Conservation (phyloP, 371 early-diverging fungal species). For the Actinomucor elegans region DNA sequence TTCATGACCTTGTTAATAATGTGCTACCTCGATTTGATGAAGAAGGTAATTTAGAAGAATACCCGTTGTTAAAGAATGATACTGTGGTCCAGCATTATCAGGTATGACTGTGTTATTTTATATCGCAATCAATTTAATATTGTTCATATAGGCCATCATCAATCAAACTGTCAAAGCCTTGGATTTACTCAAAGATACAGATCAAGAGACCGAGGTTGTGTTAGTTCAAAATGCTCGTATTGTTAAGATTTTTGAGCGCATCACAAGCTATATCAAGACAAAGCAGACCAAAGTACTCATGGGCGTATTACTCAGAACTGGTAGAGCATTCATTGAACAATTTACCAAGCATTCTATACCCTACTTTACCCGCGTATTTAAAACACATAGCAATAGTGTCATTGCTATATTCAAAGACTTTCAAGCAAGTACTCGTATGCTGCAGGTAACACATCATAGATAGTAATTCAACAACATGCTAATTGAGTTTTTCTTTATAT, state of each 20-base stretch:
- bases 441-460: constrained; percentile 43
- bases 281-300: constrained; percentile 51
- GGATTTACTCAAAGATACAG: constrained; percentile 32
- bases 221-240: constrained; percentile 42
- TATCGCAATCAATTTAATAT: background rate
- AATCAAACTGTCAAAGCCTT: constrained; percentile 50
- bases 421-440: constrained; percentile 59
- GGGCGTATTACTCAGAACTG: constrained; percentile 54
- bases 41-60: constrained; percentile 32
- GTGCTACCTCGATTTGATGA: constrained; percentile 47
- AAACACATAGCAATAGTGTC: constrained; percentile 50
- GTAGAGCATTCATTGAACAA: constrained; percentile 62
- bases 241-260: constrained; percentile 51
- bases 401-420: constrained; percentile 51
- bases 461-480: background rate
- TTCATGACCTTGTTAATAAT: constrained; percentile 44
- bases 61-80: constrained; percentile 51
- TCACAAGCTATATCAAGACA: constrained; percentile 57
- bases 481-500: background rate
- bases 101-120: background rate
- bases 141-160: constrained; percentile 43
- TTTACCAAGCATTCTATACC: constrained; percentile 67
- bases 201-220: constrained; percentile 34
- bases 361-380: constrained; percentile 63
- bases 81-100: constrained; percentile 56